Percentiles rank a stretch among this genome's conserved stretches.
Conservation (phyloP, 2,329 filamentous ascomycete species). For the Alternaria infectoria region DNA sequence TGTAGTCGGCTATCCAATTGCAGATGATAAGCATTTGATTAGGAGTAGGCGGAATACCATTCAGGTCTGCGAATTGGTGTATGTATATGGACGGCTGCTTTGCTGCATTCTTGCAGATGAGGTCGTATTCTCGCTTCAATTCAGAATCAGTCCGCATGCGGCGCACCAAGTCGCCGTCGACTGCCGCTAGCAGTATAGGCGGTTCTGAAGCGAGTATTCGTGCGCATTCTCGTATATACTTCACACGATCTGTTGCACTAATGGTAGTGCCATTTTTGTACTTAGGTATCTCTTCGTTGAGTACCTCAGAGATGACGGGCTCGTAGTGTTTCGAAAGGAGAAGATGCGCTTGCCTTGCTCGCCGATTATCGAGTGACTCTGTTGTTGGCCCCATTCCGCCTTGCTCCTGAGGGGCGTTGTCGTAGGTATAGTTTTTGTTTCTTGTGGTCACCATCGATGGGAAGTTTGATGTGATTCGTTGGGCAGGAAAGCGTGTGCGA, state of each 20-base stretch:
- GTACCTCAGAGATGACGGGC: constrained; percentile 30
- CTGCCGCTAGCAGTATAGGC: constrained; percentile 28
- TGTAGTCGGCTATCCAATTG: constrained; percentile 25
- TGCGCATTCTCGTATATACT: constrained; percentile 30
- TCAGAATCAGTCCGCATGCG: constrained; percentile 14
- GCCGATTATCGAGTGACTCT: constrained; percentile 18
- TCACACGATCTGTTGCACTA: constrained; percentile 11
- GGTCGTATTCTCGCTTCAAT: constrained; percentile 26
- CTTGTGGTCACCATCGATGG: constrained; percentile 9
- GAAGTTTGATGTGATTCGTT: background rate
- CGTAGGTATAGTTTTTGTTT: background rate
- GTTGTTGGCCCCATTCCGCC: no score
- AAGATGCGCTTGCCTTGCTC: constrained; percentile 22
- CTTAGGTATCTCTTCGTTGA: constrained; percentile 32
- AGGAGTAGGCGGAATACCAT: constrained; percentile 29
- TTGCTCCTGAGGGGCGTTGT: no score
- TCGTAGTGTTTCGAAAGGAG: constrained; percentile 27
- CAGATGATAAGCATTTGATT: constrained; percentile 31
- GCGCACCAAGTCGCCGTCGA: constrained; percentile 30
- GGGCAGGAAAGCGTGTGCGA: background rate
- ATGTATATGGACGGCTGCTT: constrained; percentile 37
- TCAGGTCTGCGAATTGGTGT: constrained; percentile 29
- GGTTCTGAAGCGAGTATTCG: constrained; percentile 38
- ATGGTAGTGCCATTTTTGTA: constrained; percentile 25
- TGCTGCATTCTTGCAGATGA: background rate